Percentiles rank a stretch among this genome's conserved stretches.
Conservation (phyloP, 2,329 filamentous ascomycete genomes). For the Aspergillus sp. region DNA sequence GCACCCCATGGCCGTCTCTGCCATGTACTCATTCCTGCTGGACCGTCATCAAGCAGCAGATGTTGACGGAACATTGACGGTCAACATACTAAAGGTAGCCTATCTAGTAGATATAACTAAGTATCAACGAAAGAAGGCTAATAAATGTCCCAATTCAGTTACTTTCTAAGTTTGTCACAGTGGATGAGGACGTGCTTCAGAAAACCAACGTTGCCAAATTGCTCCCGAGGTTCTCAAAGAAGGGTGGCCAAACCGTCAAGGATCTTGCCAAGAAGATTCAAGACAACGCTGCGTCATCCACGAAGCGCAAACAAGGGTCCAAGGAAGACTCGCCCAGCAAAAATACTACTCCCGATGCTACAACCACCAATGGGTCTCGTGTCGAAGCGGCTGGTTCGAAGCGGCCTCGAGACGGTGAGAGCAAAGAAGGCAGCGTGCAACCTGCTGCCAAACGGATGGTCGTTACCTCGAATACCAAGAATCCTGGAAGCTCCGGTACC, state of each 20-base stretch:
- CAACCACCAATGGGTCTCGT: constrained; percentile 9
- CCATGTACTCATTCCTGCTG: constrained; percentile 43
- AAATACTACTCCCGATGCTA: constrained; percentile 6
- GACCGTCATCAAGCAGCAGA: constrained; percentile 45
- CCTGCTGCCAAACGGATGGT: constrained; percentile 35
- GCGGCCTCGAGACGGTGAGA: constrained; percentile 33
- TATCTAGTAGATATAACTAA: neutral
- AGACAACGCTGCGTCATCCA: constrained; percentile 40
- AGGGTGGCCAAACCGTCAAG: constrained; percentile 51
- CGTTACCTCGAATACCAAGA: constrained; percentile 29
- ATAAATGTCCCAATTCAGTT: constrained; percentile 35
- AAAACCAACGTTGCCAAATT: constrained; percentile 56
- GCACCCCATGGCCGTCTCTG: constrained; percentile 41
- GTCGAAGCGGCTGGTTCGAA: constrained; percentile 29
- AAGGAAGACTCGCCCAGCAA: constrained; percentile 30
- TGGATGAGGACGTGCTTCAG: constrained; percentile 52
- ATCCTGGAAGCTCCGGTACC: constrained; percentile 14
- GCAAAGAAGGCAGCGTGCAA: constrained; percentile 16
- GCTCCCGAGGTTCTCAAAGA: constrained; percentile 51
- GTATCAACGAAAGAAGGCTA: neutral
- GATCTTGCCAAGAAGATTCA: constrained; percentile 50
- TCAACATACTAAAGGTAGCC: constrained; percentile 41
- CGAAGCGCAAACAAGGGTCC: constrained; percentile 37
- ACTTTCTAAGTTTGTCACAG: constrained; percentile 49
- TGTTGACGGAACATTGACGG: constrained; percentile 39